Evolutionary conservation across 768 basidiomycete genomes (phyloP).

Genomic region (Kwoniella bestiolae): DNA sequence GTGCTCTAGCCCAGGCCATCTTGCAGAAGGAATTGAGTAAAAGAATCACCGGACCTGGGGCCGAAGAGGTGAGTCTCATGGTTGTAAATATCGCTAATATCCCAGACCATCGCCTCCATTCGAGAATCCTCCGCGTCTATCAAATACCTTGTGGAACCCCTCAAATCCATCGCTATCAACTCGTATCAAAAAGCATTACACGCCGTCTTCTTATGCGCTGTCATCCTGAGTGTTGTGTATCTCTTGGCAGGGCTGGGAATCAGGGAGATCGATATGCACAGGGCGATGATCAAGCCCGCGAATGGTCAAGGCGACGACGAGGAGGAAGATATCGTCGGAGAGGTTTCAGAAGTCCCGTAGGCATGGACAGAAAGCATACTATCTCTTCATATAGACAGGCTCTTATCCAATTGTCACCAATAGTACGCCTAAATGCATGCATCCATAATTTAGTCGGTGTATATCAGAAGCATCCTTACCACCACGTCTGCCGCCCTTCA

Average conservation of each 20-base stretch:
- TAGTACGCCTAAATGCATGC: background rate
- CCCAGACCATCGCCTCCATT: conserved; percentile 50
- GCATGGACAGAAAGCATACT: no score
- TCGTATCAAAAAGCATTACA: conserved; percentile 49
- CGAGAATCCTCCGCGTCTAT: conserved; percentile 55
- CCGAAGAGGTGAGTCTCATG: conserved; percentile 58
- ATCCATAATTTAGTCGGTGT: background rate
- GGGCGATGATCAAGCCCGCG: conserved; percentile 6
- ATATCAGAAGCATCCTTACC: background rate
- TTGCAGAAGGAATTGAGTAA: conserved; percentile 71
- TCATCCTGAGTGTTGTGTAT: conserved; percentile 35
- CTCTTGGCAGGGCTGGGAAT: conserved; percentile 40
- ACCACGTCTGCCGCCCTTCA: conserved; percentile 4
- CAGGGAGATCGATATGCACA: conserved; percentile 38
- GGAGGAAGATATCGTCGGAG: conserved; percentile 8
- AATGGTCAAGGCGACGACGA: background rate
- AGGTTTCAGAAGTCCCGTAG: background rate
- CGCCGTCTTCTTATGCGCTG: conserved; percentile 45
- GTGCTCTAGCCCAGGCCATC: conserved; percentile 80
- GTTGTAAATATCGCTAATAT: conserved; percentile 7
- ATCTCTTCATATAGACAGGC: no score
- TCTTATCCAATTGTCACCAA: background rate
- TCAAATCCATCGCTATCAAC: conserved; percentile 43
- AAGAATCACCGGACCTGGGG: conserved; percentile 75
- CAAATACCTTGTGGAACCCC: conserved; percentile 33